Percentiles rank a stretch among this genome's conserved stretches.
phyloP scores from a whole-genome alignment of 1,139 yeast species.

The Sugiyamaella xylanicola region DNA sequence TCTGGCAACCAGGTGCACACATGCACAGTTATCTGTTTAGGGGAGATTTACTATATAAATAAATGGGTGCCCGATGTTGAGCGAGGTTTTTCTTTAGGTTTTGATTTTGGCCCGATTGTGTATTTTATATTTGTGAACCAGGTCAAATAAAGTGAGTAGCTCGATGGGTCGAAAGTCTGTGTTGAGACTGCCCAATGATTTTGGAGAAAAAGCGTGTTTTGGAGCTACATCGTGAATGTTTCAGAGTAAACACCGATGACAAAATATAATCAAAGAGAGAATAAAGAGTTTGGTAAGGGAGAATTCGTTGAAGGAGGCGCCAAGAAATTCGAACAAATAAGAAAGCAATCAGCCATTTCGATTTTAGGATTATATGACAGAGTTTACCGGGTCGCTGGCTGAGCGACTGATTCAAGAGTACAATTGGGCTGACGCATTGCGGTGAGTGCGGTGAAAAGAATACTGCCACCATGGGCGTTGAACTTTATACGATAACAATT shows the following conservation, averaged over 20 bases:
- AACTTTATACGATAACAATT: not conserved
- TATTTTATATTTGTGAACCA: not conserved
- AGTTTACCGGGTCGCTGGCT: no score
- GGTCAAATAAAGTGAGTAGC: not conserved
- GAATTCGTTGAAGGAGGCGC: no score
- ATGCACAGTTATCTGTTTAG: constrained; percentile 1
- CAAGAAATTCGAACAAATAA: no score
- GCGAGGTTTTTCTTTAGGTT: not conserved
- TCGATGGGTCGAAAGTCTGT: not conserved
- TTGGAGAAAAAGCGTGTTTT: not conserved
- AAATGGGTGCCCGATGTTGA: not conserved
- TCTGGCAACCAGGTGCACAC: not conserved
- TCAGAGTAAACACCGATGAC: not conserved
- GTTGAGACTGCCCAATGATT: no score
- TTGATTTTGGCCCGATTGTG: not conserved
- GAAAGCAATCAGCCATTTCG: no score
- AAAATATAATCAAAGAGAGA: no score
- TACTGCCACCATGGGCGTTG: not conserved
- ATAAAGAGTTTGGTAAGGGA: no score
- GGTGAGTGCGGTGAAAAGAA: not conserved
- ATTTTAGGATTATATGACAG: no score
- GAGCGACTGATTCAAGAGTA: no score
- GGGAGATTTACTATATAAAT: constrained; percentile 8
- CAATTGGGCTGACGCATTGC: not conserved
- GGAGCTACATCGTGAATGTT: not conserved